A percentile compares a stretch with the other conserved stretches of the same genome.
Conservation (phyloP, 305 asterid species). For the Solanum hybrid region DNA sequence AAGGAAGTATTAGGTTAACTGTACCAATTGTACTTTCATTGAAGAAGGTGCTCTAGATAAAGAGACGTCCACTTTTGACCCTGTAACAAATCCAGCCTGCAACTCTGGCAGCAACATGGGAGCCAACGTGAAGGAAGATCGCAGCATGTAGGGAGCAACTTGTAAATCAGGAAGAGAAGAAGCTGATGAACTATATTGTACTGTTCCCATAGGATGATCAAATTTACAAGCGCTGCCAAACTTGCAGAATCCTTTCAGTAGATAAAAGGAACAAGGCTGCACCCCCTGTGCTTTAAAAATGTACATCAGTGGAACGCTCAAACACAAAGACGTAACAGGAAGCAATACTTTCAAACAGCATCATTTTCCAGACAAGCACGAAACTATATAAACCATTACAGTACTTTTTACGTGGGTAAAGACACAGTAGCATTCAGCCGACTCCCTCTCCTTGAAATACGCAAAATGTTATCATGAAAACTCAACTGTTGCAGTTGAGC, state of each 20-base stretch:
- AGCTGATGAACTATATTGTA: constrained; percentile 21
- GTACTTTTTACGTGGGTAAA: background rate
- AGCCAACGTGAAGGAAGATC: constrained; percentile 14
- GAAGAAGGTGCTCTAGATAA: constrained; percentile 8
- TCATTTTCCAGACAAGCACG: background rate
- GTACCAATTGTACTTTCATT: constrained; percentile 7
- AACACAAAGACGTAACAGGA: background rate
- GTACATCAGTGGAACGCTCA: background rate
- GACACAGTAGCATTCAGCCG: background rate
- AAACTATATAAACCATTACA: background rate
- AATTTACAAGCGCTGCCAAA: constrained; percentile 66
- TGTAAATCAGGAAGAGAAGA: constrained; percentile 15
- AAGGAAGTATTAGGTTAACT: background rate
- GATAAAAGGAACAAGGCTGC: constrained; percentile 68
- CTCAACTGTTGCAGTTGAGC: background rate
- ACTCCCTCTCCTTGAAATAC: background rate
- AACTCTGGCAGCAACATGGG: constrained; percentile 18
- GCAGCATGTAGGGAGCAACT: constrained; percentile 15
- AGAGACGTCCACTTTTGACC: background rate
- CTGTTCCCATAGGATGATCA: constrained; percentile 55
- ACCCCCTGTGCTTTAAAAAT: constrained; percentile 43
- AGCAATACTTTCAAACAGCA: background rate
- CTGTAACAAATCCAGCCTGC: constrained; percentile 8
- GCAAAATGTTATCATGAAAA: background rate
- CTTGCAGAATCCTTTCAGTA: constrained; percentile 69